Evolutionary conservation across 2,329 filamentous ascomycete genomes (phyloP).

Genomic region (Canariomyces notabilis): DNA sequence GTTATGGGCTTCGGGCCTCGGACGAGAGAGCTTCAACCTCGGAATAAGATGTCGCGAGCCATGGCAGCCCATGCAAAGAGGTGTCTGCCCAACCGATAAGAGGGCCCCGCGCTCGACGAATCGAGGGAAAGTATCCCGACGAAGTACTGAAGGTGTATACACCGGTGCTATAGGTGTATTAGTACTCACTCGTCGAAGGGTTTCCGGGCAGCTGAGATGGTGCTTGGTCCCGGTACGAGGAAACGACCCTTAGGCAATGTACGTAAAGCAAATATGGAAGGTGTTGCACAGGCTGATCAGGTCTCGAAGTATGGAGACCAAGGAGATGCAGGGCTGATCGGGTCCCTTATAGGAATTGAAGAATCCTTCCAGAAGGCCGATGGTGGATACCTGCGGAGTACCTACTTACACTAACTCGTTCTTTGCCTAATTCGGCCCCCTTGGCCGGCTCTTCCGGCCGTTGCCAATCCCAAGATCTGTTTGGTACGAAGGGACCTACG

Average conservation of each 20-base stretch:
- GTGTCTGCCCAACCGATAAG: not conserved
- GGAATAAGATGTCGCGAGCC: constrained; percentile 17
- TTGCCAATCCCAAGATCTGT: not conserved
- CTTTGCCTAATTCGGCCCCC: constrained; percentile 19
- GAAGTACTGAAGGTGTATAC: too few species aligned
- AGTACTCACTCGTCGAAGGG: too few species aligned
- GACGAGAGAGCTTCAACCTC: constrained; percentile 15
- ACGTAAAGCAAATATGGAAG: not conserved
- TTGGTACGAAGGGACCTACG: too few species aligned
- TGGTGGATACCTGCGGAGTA: constrained; percentile 10
- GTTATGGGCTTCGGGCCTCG: constrained; percentile 5
- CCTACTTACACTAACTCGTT: too few species aligned
- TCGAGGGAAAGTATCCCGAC: too few species aligned
- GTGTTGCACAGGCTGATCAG: not conserved
- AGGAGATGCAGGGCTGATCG: constrained; percentile 20
- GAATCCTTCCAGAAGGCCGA: constrained; percentile 21
- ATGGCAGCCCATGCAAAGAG: constrained; percentile 7
- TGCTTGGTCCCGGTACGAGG: not conserved
- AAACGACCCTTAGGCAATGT: not conserved
- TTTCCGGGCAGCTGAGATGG: too few species aligned
- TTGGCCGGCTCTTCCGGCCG: constrained; percentile 20
- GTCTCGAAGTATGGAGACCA: too few species aligned
- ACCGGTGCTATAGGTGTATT: too few species aligned
- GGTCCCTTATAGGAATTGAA: constrained; percentile 19
- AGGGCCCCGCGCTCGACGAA: not conserved